Base-by-base conservation (phyloP, 2,329 filamentous ascomycete genomes). In the Aspergillus fijiensis region DNA sequence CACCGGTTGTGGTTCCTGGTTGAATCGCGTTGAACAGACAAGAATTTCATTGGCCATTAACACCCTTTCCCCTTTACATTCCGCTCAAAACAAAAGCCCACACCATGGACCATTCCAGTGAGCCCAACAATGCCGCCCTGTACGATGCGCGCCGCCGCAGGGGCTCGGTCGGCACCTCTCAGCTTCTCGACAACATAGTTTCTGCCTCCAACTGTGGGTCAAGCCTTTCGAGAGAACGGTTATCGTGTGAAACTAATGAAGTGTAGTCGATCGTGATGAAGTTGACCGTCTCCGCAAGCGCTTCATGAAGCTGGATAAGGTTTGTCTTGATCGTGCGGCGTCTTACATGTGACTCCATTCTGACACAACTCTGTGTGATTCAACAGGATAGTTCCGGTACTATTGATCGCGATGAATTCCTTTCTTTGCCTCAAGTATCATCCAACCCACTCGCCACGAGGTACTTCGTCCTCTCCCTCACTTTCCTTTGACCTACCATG, bases 281-380 rank as follows among this genome's bases (percentile, higher is more conserved):
- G 92, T 99, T 62, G 95, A 98, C 76, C 87, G 95, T 72, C 84
- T 99, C 75, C 87, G 92, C 73, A 99, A 99, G 83, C 87, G 94
- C 63, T 99, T 99, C 75, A 98, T 98, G 94, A 99, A 99, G 81
- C 83, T 99, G 62, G 95, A 99, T 80, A 98, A 97, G 86, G 94
- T 95, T 54, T 60, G 70, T 45, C 11, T 29, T 21, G n/a, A 14
- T 19, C 14, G n/a, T 23, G 25, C 5, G 14, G 7, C 14, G 7
- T 47, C 35, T n/a, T 9, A 12, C 12, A 49, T 21, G 6, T 4
- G 29, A 35, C 35, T 19, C 14, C 6, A 16, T 7, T 19, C 47
- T 51, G 29, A 27, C 31, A 14, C 23, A 5, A n/a, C 12, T 27
- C n/a, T 27, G 10, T 23, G 64, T 49, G 21, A 27, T 51, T 7